Percentiles rank a stretch among this genome's conserved stretches.
Evolutionary conservation across 2,329 filamentous ascomycete genomes (phyloP).

Genomic region (Lachnellula arida): DNA sequence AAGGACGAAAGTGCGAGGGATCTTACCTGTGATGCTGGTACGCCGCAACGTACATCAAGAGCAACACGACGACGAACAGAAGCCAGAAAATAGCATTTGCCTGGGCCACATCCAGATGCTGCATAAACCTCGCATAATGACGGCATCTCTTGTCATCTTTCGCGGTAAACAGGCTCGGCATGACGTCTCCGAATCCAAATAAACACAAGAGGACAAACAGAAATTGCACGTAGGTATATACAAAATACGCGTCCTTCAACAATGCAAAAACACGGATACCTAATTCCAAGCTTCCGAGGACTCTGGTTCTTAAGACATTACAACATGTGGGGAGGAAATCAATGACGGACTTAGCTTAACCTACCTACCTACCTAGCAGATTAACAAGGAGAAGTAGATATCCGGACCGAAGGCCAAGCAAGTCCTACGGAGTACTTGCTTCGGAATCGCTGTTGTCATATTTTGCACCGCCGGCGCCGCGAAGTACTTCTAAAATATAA

Average conservation of each 20-base stretch:
- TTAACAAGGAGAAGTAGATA: neutral
- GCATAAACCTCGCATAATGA: conserved; percentile 43
- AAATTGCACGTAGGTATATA: neutral
- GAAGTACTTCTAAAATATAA: too few species aligned
- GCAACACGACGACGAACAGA: conserved; percentile 41
- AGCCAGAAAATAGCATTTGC: conserved; percentile 45
- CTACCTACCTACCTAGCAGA: neutral
- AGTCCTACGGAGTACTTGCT: neutral
- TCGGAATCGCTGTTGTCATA: neutral
- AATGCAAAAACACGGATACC: neutral
- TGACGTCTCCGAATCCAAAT: conserved; percentile 9
- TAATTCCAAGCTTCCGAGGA: neutral
- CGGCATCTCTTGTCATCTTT: conserved; percentile 33
- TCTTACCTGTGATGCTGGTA: conserved; percentile 26
- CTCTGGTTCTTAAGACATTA: neutral
- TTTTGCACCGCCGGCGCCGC: too few species aligned
- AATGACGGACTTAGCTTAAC: neutral
- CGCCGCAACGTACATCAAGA: conserved; percentile 42
- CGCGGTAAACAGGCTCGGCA: conserved; percentile 34
- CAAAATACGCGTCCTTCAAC: neutral
- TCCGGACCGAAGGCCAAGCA: neutral
- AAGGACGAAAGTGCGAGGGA: too few species aligned
- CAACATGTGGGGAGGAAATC: neutral
- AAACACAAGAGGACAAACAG: neutral
- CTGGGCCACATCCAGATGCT: conserved; percentile 38